Conservation (phyloP, 192 early-diverging fungal species). For the Radiomyces spectabilis region DNA sequence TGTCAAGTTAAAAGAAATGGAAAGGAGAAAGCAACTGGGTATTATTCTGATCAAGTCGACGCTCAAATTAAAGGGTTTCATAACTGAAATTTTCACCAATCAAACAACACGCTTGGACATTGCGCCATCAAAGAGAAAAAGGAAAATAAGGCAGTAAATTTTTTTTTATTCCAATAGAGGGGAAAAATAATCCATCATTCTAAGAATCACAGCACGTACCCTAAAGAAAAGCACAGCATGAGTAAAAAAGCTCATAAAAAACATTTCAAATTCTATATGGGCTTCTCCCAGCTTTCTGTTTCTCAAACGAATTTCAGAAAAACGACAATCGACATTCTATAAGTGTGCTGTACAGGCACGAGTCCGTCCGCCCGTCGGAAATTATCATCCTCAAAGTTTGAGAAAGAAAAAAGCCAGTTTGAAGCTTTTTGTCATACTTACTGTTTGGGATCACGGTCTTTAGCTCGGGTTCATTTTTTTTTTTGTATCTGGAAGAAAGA, state of each 20-base stretch:
- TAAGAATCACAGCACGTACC: background rate
- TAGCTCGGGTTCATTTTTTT: background rate
- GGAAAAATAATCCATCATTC: background rate
- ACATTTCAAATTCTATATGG: background rate
- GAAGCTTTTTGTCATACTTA: too few species aligned
- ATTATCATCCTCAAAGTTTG: constrained; percentile 8
- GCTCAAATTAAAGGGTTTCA: too few species aligned
- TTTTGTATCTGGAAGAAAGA: background rate
- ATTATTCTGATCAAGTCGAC: too few species aligned
- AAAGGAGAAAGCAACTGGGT: background rate
- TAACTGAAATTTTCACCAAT: too few species aligned
- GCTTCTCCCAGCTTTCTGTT: background rate
- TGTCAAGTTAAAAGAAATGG: background rate
- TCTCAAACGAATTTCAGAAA: too few species aligned
- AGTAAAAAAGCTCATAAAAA: too few species aligned
- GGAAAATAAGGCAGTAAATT: background rate
- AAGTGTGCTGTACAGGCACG: constrained; percentile 22
- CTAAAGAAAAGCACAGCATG: too few species aligned
- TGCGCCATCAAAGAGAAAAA: background rate
- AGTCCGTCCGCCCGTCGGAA: constrained; percentile 23
- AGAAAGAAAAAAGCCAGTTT: background rate
- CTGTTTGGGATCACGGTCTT: too few species aligned
- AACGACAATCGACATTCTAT: constrained; percentile 23
- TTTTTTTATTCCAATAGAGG: background rate
- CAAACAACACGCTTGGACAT: too few species aligned